Conservation (phyloP, 306 rosid species). For the Citrullus colocynthis region DNA sequence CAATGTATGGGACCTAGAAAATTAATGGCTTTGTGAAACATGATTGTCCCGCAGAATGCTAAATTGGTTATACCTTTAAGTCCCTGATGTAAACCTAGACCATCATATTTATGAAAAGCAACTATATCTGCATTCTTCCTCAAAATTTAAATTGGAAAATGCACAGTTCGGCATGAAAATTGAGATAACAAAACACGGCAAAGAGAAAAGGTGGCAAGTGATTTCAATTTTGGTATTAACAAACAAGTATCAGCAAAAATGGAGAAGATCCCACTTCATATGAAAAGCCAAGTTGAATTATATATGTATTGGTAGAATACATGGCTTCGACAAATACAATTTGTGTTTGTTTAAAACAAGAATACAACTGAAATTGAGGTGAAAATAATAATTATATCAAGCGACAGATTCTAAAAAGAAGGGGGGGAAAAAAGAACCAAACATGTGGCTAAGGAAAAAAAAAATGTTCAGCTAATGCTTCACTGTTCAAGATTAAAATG, state of each 20-base stretch:
- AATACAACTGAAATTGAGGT: background rate
- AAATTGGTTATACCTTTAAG: background rate
- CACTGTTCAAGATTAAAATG: background rate
- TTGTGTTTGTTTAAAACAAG: background rate
- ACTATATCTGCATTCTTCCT: background rate
- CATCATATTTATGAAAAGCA: background rate
- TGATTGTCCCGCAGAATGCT: background rate
- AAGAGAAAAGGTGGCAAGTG: background rate
- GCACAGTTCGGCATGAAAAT: background rate
- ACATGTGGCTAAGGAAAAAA: background rate
- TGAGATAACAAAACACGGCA: background rate
- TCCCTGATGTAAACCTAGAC: background rate
- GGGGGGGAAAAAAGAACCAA: background rate
- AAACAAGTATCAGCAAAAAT: background rate
- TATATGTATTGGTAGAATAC: background rate
- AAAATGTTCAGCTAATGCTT: background rate
- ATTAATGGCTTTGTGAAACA: slow-evolving; percentile 4
- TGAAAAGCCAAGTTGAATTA: background rate
- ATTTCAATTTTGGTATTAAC: background rate
- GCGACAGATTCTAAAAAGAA: background rate
- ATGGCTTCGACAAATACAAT: background rate
- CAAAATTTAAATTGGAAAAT: background rate
- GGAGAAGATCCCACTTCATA: background rate
- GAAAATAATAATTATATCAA: background rate
- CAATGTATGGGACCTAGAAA: slow-evolving; percentile 1